Evolutionary conservation across 257 asterid genomes (phyloP).

Genomic region (Solanum etuberosum): DNA sequence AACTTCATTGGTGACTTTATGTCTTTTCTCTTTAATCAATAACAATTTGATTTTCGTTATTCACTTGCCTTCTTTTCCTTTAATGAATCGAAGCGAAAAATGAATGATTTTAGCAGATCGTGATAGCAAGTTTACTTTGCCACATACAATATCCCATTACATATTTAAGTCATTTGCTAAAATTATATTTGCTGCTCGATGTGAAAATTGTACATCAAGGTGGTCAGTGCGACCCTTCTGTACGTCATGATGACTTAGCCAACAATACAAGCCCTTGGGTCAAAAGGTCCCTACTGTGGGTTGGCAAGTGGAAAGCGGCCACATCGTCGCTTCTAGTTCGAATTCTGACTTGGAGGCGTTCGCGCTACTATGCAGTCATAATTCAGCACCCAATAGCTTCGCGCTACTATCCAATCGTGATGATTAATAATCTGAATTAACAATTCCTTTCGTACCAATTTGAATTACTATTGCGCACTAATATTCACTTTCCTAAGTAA

Average conservation of each 20-base stretch:
- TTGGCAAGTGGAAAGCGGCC: not conserved
- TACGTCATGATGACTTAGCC: not conserved
- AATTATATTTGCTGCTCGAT: too few relatives aligned
- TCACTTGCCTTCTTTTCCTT: not conserved
- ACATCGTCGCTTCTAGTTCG: not conserved
- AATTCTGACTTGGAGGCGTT: not conserved
- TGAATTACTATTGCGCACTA: not conserved
- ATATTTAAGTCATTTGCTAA: not conserved
- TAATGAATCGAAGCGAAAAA: not conserved
- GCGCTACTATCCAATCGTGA: too few relatives aligned
- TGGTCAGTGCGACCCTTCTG: not conserved
- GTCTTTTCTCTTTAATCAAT: not conserved
- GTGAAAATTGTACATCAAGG: not conserved
- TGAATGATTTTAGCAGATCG: not conserved
- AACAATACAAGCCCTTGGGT: not conserved
- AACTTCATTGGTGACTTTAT: too few relatives aligned
- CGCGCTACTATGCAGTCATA: not conserved
- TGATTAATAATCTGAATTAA: too few relatives aligned
- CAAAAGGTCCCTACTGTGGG: not conserved
- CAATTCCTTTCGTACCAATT: not conserved
- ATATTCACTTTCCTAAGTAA: not conserved
- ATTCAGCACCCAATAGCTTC: too few relatives aligned
- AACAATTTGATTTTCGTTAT: not conserved
- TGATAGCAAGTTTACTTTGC: rapidly evolving
- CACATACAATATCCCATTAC: not conserved